phyloP scores from a whole-genome alignment of 345 rosid genomes.

The Bruguiera sexangula region DNA sequence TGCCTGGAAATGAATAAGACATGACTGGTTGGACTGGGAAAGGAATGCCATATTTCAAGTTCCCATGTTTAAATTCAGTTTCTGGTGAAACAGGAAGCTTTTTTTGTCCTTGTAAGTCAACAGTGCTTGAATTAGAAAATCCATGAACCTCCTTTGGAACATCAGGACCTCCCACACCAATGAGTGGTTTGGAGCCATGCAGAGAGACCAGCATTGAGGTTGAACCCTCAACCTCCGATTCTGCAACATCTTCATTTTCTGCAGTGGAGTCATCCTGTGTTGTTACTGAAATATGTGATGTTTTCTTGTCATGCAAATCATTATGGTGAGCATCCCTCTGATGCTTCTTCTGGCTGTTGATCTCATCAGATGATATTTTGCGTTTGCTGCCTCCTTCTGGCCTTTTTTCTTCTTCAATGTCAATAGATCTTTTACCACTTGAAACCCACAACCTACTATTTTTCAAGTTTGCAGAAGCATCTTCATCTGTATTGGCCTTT shows the following conservation, averaged over 20 bases:
- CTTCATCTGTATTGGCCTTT: conserved; percentile 46
- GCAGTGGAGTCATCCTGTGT: conserved; percentile 89
- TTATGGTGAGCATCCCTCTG: conserved; percentile 49
- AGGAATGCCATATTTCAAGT: conserved; percentile 45
- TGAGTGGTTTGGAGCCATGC: conserved; percentile 44
- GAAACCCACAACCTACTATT: conserved; percentile 52
- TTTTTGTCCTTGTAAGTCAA: conserved; percentile 40
- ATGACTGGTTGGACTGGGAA: conserved; percentile 52
- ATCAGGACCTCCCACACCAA: conserved; percentile 43
- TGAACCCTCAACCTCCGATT: conserved; percentile 88
- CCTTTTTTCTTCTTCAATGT: conserved; percentile 53
- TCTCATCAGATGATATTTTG: conserved; percentile 55
- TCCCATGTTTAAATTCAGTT: conserved; percentile 51
- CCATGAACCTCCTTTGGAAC: conserved; percentile 47
- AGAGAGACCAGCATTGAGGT: conserved; percentile 48
- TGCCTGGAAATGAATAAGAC: conserved; percentile 44
- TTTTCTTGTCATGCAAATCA: conserved; percentile 59
- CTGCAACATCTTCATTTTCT: conserved; percentile 94
- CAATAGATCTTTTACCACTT: conserved; percentile 36
- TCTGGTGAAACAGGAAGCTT: conserved; percentile 44
- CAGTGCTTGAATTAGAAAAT: conserved; percentile 39
- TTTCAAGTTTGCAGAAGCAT: conserved; percentile 47
- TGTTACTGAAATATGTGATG: conserved; percentile 64
- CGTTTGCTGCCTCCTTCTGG: conserved; percentile 58
- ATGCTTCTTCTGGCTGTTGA: conserved; percentile 52